A percentile compares a stretch with the other conserved stretches of the same genome.
Conservation (phyloP, 2,329 filamentous ascomycete species). For the Fusarium duplospermum region DNA sequence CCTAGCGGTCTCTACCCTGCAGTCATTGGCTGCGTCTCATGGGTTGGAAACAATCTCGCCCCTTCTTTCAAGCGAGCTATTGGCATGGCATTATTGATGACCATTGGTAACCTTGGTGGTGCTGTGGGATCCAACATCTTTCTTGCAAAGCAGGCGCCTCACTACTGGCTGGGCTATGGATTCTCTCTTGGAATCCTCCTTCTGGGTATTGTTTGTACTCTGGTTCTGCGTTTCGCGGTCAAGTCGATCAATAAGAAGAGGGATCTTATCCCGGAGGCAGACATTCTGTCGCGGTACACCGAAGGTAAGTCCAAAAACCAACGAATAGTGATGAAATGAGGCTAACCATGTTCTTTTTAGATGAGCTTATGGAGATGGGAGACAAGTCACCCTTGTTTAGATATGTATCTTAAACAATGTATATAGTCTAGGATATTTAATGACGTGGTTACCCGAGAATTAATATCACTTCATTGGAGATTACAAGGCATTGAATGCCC, state of each 20-base stretch:
- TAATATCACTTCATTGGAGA: too few species aligned
- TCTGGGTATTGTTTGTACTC: not conserved
- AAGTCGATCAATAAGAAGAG: not conserved
- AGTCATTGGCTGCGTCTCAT: not conserved
- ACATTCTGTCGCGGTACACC: not conserved
- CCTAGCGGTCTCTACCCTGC: not conserved
- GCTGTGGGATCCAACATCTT: conserved; percentile 4
- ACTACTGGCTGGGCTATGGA: not conserved
- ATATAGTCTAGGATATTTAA: not conserved
- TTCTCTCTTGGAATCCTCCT: not conserved
- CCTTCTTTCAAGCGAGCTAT: conserved; percentile 1
- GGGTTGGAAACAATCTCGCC: not conserved
- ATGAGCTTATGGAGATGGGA: not conserved
- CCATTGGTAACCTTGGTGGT: not conserved
- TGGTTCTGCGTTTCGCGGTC: not conserved
- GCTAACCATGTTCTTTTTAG: not conserved
- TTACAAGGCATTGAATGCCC: too few species aligned
- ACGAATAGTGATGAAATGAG: too few species aligned
- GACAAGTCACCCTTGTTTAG: not conserved
- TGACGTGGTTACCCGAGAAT: not conserved
- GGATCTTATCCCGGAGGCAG: not conserved
- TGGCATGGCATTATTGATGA: not conserved
- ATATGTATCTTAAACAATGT: not conserved
- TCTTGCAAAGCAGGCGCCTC: not conserved
- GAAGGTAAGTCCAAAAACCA: too few species aligned